phyloP scores from a whole-genome alignment of 495 filamentous ascomycete genomes.

The Hypoxylon lienhwacheense region DNA sequence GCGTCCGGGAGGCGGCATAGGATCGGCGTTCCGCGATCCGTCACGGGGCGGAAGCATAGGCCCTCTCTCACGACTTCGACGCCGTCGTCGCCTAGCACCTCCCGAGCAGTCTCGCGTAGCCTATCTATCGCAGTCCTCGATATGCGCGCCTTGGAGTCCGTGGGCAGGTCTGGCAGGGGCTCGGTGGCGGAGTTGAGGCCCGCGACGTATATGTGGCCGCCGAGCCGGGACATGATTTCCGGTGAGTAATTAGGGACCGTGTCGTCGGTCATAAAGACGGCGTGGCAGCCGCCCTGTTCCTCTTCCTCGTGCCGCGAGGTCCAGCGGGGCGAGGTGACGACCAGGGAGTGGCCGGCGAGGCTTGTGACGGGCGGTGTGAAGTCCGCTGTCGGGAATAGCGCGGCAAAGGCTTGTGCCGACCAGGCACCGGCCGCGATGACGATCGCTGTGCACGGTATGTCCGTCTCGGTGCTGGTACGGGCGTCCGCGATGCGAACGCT shows the following conservation, averaged over 20 bases:
- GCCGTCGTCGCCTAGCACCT: slow-evolving; percentile 61
- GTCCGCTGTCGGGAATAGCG: slow-evolving; percentile 62
- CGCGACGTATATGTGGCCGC: slow-evolving; percentile 71
- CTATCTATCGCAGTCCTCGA: slow-evolving; percentile 46
- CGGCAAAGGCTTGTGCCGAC: slow-evolving; percentile 62
- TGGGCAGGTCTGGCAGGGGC: slow-evolving; percentile 58
- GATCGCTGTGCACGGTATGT: slow-evolving; percentile 59
- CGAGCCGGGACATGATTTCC: slow-evolving; percentile 69
- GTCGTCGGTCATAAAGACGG: slow-evolving; percentile 64
- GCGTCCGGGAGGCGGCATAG: slow-evolving; percentile 57
- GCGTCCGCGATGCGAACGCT: slow-evolving; percentile 50
- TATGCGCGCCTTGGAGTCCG: slow-evolving; percentile 48
- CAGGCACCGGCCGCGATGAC: slow-evolving; percentile 71
- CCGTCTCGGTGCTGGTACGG: slow-evolving; percentile 53
- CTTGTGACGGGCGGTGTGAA: slow-evolving; percentile 57
- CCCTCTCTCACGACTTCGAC: slow-evolving; percentile 65
- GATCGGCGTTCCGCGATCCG: slow-evolving; percentile 62
- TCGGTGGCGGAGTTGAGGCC: slow-evolving; percentile 66
- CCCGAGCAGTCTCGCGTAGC: slow-evolving; percentile 57
- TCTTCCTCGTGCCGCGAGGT: slow-evolving; percentile 34
- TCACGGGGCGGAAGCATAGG: slow-evolving; percentile 74
- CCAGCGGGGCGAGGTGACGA: slow-evolving; percentile 65
- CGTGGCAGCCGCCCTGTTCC: slow-evolving; percentile 60
- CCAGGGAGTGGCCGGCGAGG: slow-evolving; percentile 71
- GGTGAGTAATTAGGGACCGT: slow-evolving; percentile 67